Conservation (phyloP, 1,139 yeast genomes). For the Lodderomyces orthopsilosis region DNA sequence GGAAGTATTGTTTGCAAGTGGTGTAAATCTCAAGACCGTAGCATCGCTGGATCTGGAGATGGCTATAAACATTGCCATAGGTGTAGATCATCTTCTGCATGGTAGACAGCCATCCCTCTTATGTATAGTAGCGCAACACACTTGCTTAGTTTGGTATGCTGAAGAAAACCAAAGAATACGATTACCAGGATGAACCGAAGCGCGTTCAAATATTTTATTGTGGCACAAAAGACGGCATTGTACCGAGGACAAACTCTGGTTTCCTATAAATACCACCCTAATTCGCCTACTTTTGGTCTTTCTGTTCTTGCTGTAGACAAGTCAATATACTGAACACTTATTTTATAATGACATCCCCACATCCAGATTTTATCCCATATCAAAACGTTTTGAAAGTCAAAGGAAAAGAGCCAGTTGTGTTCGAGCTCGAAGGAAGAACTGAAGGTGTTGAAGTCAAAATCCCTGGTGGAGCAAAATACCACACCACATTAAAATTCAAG, state of each 20-base stretch:
- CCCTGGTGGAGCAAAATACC: slow-evolving; percentile 41
- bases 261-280: neutral
- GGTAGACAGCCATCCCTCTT: no score
- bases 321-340: no score
- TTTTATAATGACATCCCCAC: slow-evolving; percentile 11
- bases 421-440: slow-evolving; percentile 27
- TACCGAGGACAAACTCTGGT: neutral
- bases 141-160: no score
- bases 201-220: neutral
- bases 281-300: neutral
- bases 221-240: neutral
- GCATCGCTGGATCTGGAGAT: no score
- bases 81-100: no score
- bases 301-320: no score
- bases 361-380: slow-evolving; percentile 34
- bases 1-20: neutral
- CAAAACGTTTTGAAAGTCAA: slow-evolving; percentile 33
- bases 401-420: slow-evolving; percentile 26
- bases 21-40: neutral
- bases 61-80: no score
- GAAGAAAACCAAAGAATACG: no score
- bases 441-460: slow-evolving; percentile 30
- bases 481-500: slow-evolving; percentile 33
- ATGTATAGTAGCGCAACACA: no score
- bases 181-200: neutral